Evolutionary conservation across 768 basidiomycete genomes (phyloP), one percentile per base, ranked within the genome.

Genomic region (Russula griseocarnosa): DNA sequence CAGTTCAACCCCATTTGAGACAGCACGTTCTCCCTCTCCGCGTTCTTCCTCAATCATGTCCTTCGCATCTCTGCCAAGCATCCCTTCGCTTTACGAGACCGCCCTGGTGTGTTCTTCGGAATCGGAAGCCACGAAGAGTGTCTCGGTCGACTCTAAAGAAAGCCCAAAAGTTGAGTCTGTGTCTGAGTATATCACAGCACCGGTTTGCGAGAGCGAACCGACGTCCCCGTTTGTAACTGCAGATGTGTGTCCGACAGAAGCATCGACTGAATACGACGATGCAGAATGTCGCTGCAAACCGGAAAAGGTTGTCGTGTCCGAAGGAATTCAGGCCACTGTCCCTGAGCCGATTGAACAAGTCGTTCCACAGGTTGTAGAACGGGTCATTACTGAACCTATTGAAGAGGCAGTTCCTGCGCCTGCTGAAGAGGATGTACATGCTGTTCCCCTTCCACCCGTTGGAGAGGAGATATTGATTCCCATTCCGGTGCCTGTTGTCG

Each of bases 1-100:
- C 24, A 61, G 49, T 18, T 58, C 68, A 13, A 67, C 61, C 1
- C 60, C 81, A 2, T 87, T 84, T 66, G 74, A 79, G 34, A 74
- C 78, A 2, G 76, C 81, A 5, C 79, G 81, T 0, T 76, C 79
- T 0, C 81, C 82, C 9, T 36, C 78, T 2, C 75, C 81, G 3
- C 79, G 81, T 1, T 76, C 79, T 0, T 81, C 82, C 9, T 68
- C 67, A 1, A 76, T 74, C 13, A 75, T 78, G 7, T 86, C 84
- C 0, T 84, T 82, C 72, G 77, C 76, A 61, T 86, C 84, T 6
- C 73, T 86, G 60, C 84, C 84, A 0, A 82, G 81, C 4, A 86
- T 86, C 65, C 85, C 85, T 14, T 85, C 82, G 5, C 71, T 74
- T 60, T 76, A 74, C 62, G 70, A 72, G 61, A 77, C 76, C 0